These are phyloP conservation scores for Capronia americana DNA, from an alignment of 2,329 filamentous ascomycete genomes.

Conservation along the genomic window DNA sequence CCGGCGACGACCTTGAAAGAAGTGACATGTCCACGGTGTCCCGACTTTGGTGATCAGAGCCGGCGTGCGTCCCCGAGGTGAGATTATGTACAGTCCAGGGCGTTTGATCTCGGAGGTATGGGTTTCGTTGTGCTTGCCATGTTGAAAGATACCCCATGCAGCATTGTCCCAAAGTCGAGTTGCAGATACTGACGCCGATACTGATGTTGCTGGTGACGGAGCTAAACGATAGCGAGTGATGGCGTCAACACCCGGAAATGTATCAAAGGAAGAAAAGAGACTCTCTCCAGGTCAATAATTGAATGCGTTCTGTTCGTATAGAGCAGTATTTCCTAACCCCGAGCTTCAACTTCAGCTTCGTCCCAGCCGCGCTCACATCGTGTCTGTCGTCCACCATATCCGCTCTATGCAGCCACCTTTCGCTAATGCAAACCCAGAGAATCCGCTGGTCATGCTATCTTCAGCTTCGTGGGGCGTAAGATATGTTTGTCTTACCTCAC, in stretches of 20 bases:
- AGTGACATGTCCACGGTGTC: background rate
- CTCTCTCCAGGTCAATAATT: background rate
- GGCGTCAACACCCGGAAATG: background rate
- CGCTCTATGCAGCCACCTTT: slow-evolving; percentile 3
- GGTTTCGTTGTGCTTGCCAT: background rate
- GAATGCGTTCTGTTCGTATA: background rate
- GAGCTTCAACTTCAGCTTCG: slow-evolving; percentile 6
- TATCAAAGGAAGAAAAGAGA: background rate
- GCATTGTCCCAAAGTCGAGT: background rate
- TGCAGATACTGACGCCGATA: background rate
- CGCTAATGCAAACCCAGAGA: slow-evolving; percentile 15
- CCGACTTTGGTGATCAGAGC: background rate
- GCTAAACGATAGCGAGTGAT: background rate
- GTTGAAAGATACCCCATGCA: background rate
- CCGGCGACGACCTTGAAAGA: background rate
- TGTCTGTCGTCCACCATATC: slow-evolving; percentile 2
- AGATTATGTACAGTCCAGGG: background rate
- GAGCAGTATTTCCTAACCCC: background rate
- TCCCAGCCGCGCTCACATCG: background rate
- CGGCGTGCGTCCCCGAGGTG: too few relatives aligned
- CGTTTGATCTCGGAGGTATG: background rate
- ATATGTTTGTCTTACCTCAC: background rate
- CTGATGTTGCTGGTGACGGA: background rate
- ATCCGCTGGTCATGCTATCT: background rate
- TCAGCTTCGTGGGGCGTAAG: background rate